Evolutionary conservation across 164 flowering plant genomes (phyloP).

Genomic region (Nelumbo lutea): DNA sequence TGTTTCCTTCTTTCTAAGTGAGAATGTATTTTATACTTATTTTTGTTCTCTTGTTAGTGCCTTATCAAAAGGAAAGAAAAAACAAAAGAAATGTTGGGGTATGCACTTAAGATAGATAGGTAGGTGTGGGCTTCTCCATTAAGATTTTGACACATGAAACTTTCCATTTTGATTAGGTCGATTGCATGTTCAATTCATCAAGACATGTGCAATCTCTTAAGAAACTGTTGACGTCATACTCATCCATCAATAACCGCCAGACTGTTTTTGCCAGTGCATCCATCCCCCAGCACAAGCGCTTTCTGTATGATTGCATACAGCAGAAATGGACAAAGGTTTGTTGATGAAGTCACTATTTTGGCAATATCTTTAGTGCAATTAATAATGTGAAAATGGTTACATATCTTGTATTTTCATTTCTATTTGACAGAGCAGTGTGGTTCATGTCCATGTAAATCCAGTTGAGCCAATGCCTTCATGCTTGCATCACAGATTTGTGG

Average conservation of each 20-base stretch:
- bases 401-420: slow-evolving; percentile 5
- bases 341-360: neutral
- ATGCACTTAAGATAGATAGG: no score
- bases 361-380: neutral
- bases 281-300: slow-evolving; percentile 83
- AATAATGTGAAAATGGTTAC: neutral
- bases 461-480: slow-evolving; percentile 76
- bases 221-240: slow-evolving; percentile 72
- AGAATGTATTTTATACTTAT: no score
- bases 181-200: slow-evolving; percentile 86
- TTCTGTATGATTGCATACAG: slow-evolving; percentile 77
- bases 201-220: slow-evolving; percentile 63
- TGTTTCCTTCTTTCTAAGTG: no score
- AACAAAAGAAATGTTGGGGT: no score
- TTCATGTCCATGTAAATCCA: slow-evolving; percentile 82
- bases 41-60: no score
- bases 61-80: no score
- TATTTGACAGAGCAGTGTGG: slow-evolving; percentile 59
- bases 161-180: slow-evolving; percentile 50
- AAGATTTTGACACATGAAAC: slow-evolving; percentile 3
- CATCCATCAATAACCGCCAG: slow-evolving; percentile 64
- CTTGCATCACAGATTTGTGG: slow-evolving; percentile 76
- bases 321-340: slow-evolving; percentile 99
- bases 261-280: slow-evolving; percentile 96
- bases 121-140: no score